These are phyloP conservation scores for Athelia psychrophila DNA, from an alignment of 1,284 basidiomycete genomes.

Conservation along the genomic window DNA sequence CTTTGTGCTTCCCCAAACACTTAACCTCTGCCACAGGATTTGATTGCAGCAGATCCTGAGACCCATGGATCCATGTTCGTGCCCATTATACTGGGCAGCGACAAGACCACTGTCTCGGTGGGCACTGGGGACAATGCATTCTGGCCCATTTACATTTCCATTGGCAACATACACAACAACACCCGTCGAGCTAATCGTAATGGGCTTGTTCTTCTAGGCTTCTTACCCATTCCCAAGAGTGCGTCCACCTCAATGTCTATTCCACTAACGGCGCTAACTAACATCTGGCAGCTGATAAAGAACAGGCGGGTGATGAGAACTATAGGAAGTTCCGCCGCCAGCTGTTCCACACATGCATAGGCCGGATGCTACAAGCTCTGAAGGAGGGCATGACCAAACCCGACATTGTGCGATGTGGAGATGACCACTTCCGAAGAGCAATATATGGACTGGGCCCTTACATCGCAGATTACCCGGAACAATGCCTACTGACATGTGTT, in stretches of 20 bases:
- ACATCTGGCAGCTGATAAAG: neutral
- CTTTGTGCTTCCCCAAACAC: conserved; percentile 1
- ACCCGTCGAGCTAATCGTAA: conserved; percentile 22
- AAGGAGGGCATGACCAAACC: conserved; percentile 23
- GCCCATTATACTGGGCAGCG: conserved; percentile 29
- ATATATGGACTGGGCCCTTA: conserved; percentile 30
- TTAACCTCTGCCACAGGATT: conserved; percentile 14
- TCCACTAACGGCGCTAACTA: conserved; percentile 1
- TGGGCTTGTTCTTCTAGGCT: conserved; percentile 23
- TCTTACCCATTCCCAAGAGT: conserved; percentile 33
- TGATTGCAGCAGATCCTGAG: conserved; percentile 16
- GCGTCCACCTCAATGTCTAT: conserved; percentile 4
- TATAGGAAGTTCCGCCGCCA: conserved; percentile 24
- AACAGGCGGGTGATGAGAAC: conserved; percentile 11
- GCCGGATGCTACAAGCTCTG: conserved; percentile 16
- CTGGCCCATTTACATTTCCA: conserved; percentile 27
- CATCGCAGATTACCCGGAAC: conserved; percentile 36
- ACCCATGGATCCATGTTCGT: conserved; percentile 26
- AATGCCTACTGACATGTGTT: conserved; percentile 23
- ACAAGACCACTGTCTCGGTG: conserved; percentile 36
- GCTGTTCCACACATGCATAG: conserved; percentile 24
- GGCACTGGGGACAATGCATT: conserved; percentile 31
- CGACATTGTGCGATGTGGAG: conserved; percentile 19
- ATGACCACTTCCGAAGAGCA: conserved; percentile 24
- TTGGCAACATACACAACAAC: conserved; percentile 28